Base-by-base conservation (phyloP, 345 rosid species). In the Citropsis articulata region DNA sequence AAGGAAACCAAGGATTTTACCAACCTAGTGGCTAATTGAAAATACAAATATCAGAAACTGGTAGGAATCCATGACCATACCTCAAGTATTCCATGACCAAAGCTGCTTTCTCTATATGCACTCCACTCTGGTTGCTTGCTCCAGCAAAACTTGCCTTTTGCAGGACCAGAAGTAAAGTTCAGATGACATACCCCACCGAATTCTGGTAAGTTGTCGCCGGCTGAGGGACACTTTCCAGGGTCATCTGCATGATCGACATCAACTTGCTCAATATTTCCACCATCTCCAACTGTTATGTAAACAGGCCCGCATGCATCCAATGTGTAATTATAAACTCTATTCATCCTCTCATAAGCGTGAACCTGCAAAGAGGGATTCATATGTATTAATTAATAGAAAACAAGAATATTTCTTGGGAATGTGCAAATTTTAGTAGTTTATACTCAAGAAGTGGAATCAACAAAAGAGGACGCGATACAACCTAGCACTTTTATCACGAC, bases 321-420 rank as follows among this genome's bases (percentile, higher is more conserved):
- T 42, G 85, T 88, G 78, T 95, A 95, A 82, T 95, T 92, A 70
- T 90, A 89, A 36, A 95, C 87, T 78, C 92, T 86, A 75, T 93
- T 93, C 87, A 91, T 90, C 75, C 96, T 79, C 89, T 95, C 96
- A 72, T 93, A 95, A n/a, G 98, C 97, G 81, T 95, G 98, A 56
- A 93, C 94, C 98, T 93, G 82, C 31, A 70, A 27, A 67, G 62
- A n/a, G 60, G 69, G 71, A n/a, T 18, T 1, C 21, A 22, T n/a
- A 55, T 56, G 5, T 13, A 0, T 45, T 13, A 13, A 57, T 36
- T 42, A 31, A 42, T 35, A 56, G 7, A 10, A 12, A 69, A 68
- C 22, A 69, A 72, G 24, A 64, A 16, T 0, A 16, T 14, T 24
- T 22, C 25, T 22, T 48, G 50, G 59, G 9, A 16, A 30, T 14